Evolutionary conservation across 2,329 filamentous ascomycete species (phyloP).

Genomic region (Neonectria punicea): DNA sequence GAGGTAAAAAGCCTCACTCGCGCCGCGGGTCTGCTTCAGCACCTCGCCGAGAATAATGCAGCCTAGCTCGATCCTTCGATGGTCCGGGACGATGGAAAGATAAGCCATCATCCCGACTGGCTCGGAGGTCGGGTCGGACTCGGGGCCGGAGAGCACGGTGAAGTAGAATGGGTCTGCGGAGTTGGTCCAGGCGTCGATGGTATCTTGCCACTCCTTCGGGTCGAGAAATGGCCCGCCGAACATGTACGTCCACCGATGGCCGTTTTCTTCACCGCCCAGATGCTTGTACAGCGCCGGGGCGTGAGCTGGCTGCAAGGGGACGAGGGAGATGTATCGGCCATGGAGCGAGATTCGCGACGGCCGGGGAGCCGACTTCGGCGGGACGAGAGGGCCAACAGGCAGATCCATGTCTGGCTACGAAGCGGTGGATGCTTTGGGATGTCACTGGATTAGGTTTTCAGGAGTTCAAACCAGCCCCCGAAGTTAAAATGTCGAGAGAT

Average conservation of each 20-base stretch:
- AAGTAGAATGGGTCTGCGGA: constrained; percentile 55
- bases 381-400: constrained; percentile 35
- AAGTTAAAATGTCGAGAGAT: not conserved
- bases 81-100: constrained; percentile 57
- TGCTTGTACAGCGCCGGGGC: constrained; percentile 45
- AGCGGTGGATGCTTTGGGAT: not conserved
- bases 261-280: constrained; percentile 47
- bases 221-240: constrained; percentile 38
- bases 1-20: constrained; percentile 69
- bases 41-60: constrained; percentile 60
- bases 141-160: constrained; percentile 52
- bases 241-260: constrained; percentile 50
- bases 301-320: constrained; percentile 43
- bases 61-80: constrained; percentile 68
- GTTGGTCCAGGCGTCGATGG: constrained; percentile 35
- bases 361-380: constrained; percentile 22
- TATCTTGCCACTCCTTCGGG: constrained; percentile 30
- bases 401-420: constrained; percentile 14
- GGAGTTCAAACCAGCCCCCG: not conserved
- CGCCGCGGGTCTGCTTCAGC: constrained; percentile 63
- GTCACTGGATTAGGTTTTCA: too few relatives aligned
- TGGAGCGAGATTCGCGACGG: constrained; percentile 38
- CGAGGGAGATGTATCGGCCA: constrained; percentile 46
- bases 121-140: constrained; percentile 40
- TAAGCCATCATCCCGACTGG: constrained; percentile 56